Evolutionary conservation across 2,329 filamentous ascomycete species (phyloP).

Genomic region (Cytospora schulzeri): DNA sequence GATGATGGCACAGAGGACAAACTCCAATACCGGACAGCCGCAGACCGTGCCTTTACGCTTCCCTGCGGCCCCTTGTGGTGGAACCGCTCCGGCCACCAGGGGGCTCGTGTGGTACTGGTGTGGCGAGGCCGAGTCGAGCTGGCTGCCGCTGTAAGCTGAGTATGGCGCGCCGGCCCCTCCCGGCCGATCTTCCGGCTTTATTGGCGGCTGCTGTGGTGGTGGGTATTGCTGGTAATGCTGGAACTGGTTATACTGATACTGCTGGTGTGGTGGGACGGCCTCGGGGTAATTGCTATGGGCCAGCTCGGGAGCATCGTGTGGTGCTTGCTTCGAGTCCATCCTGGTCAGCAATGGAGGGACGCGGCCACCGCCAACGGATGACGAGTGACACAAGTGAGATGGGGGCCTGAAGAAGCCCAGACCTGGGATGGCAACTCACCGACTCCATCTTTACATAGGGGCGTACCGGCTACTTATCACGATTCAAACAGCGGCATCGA

Average conservation of each 20-base stretch:
- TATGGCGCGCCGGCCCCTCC: slow-evolving; percentile 1
- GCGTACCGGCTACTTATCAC: neutral
- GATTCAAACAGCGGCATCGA: neutral
- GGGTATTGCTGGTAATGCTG: slow-evolving; percentile 16
- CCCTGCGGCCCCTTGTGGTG: neutral
- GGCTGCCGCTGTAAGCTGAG: slow-evolving; percentile 24
- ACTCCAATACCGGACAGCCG: slow-evolving; percentile 44
- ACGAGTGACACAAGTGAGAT: neutral
- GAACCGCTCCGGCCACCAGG: neutral
- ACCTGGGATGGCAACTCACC: neutral
- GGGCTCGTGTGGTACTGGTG: neutral
- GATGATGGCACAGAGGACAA: slow-evolving; percentile 45
- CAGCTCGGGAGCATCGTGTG: slow-evolving; percentile 27
- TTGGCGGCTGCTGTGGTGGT: slow-evolving; percentile 8
- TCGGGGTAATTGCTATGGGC: slow-evolving; percentile 17
- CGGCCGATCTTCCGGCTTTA: slow-evolving; percentile 17
- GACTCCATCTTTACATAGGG: neutral
- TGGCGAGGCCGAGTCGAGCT: slow-evolving; percentile 19
- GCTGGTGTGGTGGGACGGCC: slow-evolving; percentile 7
- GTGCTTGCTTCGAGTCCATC: slow-evolving; percentile 17
- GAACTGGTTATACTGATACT: slow-evolving; percentile 11
- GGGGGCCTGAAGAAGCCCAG: neutral
- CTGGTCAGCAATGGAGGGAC: neutral
- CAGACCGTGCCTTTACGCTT: slow-evolving; percentile 32
- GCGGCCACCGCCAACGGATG: neutral